Evolutionary conservation across 2,329 filamentous ascomycete species (phyloP).

Genomic region (Fusarium graminum): DNA sequence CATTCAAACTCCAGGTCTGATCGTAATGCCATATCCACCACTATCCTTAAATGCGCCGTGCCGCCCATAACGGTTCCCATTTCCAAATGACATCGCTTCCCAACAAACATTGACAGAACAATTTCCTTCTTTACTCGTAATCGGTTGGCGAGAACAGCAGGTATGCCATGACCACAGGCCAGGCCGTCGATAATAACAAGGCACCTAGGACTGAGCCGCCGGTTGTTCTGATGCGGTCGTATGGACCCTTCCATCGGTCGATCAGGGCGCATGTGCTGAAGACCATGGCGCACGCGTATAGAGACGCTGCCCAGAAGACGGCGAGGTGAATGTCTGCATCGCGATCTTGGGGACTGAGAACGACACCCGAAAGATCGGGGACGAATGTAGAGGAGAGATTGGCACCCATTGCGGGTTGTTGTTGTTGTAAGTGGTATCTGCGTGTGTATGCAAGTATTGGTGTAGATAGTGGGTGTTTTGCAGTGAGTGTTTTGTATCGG

Average conservation of each 20-base stretch:
- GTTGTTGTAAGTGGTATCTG: constrained; percentile 12
- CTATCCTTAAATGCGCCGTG: constrained; percentile 25
- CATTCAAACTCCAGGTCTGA: constrained; percentile 41
- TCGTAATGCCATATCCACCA: constrained; percentile 25
- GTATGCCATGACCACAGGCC: constrained; percentile 56
- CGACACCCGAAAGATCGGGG: constrained; percentile 55
- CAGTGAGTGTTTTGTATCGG: neutral
- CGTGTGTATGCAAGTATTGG: neutral
- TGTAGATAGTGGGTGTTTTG: neutral
- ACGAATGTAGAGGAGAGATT: constrained; percentile 57
- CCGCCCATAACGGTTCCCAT: constrained; percentile 15
- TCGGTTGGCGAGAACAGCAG: constrained; percentile 45
- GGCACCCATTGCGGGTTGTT: constrained; percentile 55
- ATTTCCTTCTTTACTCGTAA: neutral
- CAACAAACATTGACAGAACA: neutral
- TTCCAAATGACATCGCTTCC: constrained; percentile 7
- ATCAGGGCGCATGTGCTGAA: constrained; percentile 58
- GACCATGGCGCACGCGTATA: constrained; percentile 59
- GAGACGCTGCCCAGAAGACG: constrained; percentile 52
- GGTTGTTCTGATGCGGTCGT: constrained; percentile 52
- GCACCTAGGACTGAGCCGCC: constrained; percentile 51
- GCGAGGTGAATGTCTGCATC: constrained; percentile 51
- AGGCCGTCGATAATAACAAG: constrained; percentile 52
- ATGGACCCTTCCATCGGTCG: constrained; percentile 58
- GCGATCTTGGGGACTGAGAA: constrained; percentile 52